A percentile compares a stretch with the other conserved stretches of the same genome.
These are phyloP conservation scores for Circinella umbellata DNA, from an alignment of 371 early-diverging fungal genomes.

Conservation along the genomic window DNA sequence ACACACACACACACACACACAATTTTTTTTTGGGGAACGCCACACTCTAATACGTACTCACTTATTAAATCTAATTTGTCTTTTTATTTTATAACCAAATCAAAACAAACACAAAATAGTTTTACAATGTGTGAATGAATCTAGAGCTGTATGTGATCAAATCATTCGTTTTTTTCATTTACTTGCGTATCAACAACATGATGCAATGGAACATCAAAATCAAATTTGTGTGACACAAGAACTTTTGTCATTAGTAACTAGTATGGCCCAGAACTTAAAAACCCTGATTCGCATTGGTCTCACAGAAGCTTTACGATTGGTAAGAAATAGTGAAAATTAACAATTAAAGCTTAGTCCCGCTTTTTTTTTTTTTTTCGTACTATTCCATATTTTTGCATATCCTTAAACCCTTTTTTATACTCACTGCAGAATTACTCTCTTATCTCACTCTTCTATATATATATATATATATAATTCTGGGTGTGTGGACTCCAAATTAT, in stretches of 20 bases:
- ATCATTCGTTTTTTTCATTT: constrained; percentile 37
- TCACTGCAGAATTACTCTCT: background rate
- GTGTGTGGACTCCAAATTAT: no score
- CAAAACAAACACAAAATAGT: constrained; percentile 33
- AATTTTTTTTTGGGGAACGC: no score
- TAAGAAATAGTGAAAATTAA: constrained; percentile 46
- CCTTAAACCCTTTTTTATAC: no score
- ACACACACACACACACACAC: no score
- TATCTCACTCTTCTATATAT: background rate
- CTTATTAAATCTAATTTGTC: background rate
- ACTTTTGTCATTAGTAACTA: constrained; percentile 85
- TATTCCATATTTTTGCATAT: background rate
- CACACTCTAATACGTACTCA: no score
- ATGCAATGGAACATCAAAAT: constrained; percentile 45
- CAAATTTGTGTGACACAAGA: constrained; percentile 83
- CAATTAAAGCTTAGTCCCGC: constrained; percentile 4
- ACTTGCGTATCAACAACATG: constrained; percentile 58
- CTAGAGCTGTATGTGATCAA: constrained; percentile 43
- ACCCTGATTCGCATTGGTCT: constrained; percentile 81
- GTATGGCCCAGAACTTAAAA: constrained; percentile 55
- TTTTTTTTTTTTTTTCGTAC: background rate
- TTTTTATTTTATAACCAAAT: background rate
- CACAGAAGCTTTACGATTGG: constrained; percentile 83
- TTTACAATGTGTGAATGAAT: constrained; percentile 76
- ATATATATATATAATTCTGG: no score